A percentile compares a stretch with the other conserved stretches of the same genome.
These are phyloP conservation scores for Talaromyces sp. DNA, from an alignment of 2,329 filamentous ascomycete genomes.

Conservation along the genomic window DNA sequence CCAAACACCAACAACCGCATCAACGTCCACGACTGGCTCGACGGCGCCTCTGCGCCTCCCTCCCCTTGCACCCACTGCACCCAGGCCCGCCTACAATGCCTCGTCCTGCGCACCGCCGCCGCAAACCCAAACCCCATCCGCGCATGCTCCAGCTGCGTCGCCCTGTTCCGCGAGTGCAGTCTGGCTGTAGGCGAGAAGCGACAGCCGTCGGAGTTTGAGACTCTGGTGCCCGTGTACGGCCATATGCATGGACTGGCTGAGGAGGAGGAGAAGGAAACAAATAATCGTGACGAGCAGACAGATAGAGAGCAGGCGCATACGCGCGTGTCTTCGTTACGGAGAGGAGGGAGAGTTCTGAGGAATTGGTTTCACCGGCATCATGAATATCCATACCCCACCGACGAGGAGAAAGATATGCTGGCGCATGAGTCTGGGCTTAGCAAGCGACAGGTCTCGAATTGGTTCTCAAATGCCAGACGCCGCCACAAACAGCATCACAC, in stretches of 20 bases:
- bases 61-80: conserved; percentile 43
- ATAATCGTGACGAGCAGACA: conserved; percentile 2
- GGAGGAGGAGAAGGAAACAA: conserved; percentile 25
- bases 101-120: conserved; percentile 43
- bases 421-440: conserved; percentile 43
- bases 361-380: conserved; percentile 45
- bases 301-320: conserved; percentile 7
- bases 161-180: conserved; percentile 48
- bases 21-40: background rate
- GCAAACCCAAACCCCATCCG: conserved; percentile 47
- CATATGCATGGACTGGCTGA: conserved; percentile 48
- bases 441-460: conserved; percentile 43
- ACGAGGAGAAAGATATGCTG: conserved; percentile 41
- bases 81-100: conserved; percentile 42
- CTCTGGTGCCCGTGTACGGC: conserved; percentile 43
- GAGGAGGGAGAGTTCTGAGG: conserved; percentile 30
- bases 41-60: conserved; percentile 21
- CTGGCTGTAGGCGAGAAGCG: conserved; percentile 43
- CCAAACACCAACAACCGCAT: background rate
- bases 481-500: conserved; percentile 38
- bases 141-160: conserved; percentile 49
- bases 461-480: conserved; percentile 49
- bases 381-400: conserved; percentile 46
- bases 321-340: background rate
- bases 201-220: conserved; percentile 44